Percentiles rank a stretch among this genome's conserved stretches.
Conservation (phyloP, 176 grass and related monocot species). For the Poa pratensis region DNA sequence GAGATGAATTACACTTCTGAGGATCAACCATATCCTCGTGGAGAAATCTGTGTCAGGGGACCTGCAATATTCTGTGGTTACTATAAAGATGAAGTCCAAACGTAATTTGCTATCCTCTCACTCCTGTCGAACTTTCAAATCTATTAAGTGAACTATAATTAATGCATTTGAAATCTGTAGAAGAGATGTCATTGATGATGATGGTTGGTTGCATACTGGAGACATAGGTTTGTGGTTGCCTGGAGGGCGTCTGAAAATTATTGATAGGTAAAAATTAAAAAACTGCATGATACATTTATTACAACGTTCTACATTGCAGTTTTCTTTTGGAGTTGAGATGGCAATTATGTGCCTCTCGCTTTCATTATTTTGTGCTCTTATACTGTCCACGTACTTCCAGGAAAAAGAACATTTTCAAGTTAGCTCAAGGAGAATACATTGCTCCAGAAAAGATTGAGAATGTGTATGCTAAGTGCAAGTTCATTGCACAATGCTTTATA, state of each 20-base stretch:
- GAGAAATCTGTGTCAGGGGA: conserved; percentile 96
- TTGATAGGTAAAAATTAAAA: conserved; percentile 76
- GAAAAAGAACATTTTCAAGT: conserved; percentile 99
- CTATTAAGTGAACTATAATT: conserved; percentile 15
- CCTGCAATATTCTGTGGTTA: conserved; percentile 78
- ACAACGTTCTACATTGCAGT: neutral
- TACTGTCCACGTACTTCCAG: conserved; percentile 51
- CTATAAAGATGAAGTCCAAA: conserved; percentile 90
- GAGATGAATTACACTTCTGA: conserved; percentile 98
- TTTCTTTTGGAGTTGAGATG: neutral
- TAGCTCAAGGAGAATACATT: conserved; percentile 97
- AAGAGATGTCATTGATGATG: conserved; percentile 83
- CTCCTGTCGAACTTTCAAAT: conserved; percentile 7
- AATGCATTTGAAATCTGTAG: conserved; percentile 52
- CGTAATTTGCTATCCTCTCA: conserved; percentile 53
- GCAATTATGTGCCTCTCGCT: neutral
- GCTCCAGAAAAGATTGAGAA: conserved; percentile 98
- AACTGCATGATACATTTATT: neutral
- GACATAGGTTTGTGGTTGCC: conserved; percentile 98
- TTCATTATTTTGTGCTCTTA: neutral
- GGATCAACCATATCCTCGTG: conserved; percentile 88
- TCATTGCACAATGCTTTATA: conserved; percentile 87
- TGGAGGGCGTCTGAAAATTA: conserved; percentile 89
- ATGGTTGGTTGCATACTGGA: conserved; percentile 95
- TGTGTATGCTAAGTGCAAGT: conserved; percentile 96